Percentiles rank a stretch among this genome's conserved stretches.
phyloP scores from a whole-genome alignment of 805 yeast genomes.

The Blastobotrys peoriensis region DNA sequence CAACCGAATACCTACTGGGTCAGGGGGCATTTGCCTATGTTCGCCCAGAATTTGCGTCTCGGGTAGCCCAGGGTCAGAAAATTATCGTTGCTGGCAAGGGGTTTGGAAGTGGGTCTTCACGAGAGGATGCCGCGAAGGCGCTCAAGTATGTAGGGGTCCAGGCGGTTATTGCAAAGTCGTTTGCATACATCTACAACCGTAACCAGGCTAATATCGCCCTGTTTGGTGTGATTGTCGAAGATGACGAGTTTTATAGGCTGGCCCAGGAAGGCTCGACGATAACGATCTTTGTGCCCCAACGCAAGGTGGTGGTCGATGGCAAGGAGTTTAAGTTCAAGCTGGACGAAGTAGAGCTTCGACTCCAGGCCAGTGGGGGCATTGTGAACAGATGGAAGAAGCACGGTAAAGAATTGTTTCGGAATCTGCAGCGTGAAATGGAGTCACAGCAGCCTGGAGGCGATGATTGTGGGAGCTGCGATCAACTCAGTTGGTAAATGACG shows the following conservation, averaged over 20 bases:
- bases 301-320: conserved; percentile 7
- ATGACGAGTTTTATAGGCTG: conserved; percentile 11
- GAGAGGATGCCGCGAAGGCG: conserved; percentile 11
- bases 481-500: no score
- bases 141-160: conserved; percentile 10
- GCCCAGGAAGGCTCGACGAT: conserved; percentile 9
- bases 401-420: conserved; percentile 10
- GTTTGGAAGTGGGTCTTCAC: conserved; percentile 13
- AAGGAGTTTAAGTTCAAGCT: conserved; percentile 11
- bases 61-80: conserved; percentile 5
- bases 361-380: conserved; percentile 13
- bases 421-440: no score
- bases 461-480: no score
- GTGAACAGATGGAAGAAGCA: conserved; percentile 11
- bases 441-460: no score
- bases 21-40: conserved; percentile 12
- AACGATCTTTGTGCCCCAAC: conserved; percentile 5
- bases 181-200: conserved; percentile 12
- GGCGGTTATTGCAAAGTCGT: conserved; percentile 14
- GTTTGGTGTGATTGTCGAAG: conserved; percentile 14
- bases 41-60: conserved; percentile 10
- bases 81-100: conserved; percentile 14
- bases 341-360: conserved; percentile 9
- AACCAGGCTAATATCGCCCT: conserved; percentile 15
- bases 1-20: conserved; percentile 5